Conservation (phyloP, 2,329 filamentous ascomycete species). For the Neophaeococcomyces aloes region DNA sequence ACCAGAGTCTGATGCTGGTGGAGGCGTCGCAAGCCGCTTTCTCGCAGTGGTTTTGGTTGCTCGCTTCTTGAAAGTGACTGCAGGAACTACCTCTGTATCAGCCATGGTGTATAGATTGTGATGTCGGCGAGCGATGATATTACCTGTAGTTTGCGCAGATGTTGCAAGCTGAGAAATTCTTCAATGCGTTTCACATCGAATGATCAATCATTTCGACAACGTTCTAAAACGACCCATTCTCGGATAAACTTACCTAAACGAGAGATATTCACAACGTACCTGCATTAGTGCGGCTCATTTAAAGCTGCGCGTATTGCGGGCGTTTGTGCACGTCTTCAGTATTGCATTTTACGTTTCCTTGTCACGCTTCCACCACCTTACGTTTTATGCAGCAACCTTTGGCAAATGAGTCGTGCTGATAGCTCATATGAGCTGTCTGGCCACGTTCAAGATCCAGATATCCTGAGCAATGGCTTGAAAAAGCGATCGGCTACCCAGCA, state of each 20-base stretch:
- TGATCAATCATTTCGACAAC: too few relatives aligned
- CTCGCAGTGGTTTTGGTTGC: conserved; percentile 67
- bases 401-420: conserved; percentile 7
- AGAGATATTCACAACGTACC: too few relatives aligned
- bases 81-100: conserved; percentile 23
- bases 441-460: conserved; percentile 1
- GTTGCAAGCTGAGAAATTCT: too few relatives aligned
- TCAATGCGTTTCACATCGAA: too few relatives aligned
- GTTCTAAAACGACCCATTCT: too few relatives aligned
- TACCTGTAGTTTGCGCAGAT: too few relatives aligned
- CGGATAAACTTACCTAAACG: too few relatives aligned
- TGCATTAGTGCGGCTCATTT: neutral
- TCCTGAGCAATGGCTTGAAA: conserved; percentile 2
- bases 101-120: conserved; percentile 22
- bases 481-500: conserved; percentile 5
- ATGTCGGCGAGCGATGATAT: too few relatives aligned
- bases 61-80: conserved; percentile 68
- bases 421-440: conserved; percentile 4
- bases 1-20: conserved; percentile 47
- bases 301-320: neutral
- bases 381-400: conserved; percentile 1
- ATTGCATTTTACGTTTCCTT: neutral
- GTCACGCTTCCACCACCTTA: neutral
- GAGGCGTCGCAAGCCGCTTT: conserved; percentile 66
- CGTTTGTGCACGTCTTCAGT: neutral